phyloP scores from a whole-genome alignment of 148 eudicot species.

The Polygonum aviculare region DNA sequence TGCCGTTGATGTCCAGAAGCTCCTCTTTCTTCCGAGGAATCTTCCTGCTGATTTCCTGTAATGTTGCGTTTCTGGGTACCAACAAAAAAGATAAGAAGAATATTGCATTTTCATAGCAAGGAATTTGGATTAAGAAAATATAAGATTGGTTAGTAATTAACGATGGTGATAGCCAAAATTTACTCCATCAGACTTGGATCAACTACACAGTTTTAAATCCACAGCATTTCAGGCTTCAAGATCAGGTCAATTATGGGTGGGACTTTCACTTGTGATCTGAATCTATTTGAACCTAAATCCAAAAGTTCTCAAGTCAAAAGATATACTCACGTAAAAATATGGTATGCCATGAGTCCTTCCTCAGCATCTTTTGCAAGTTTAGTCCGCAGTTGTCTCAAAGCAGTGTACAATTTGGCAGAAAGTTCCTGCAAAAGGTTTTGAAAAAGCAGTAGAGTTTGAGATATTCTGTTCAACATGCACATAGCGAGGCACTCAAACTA shows the following conservation, averaged over 20 bases:
- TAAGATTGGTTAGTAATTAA: background rate
- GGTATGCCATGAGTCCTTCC: slow-evolving; percentile 53
- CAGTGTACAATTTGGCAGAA: slow-evolving; percentile 52
- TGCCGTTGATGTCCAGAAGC: slow-evolving; percentile 61
- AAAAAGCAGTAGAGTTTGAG: slow-evolving; percentile 4
- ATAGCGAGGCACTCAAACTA: background rate
- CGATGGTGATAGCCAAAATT: background rate
- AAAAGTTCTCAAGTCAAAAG: background rate
- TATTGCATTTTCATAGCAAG: background rate
- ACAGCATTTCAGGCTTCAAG: background rate
- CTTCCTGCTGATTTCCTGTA: slow-evolving; percentile 39
- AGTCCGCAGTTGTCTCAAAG: slow-evolving; percentile 48
- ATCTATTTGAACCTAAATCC: background rate
- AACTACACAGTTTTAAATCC: background rate
- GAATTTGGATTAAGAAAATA: no score
- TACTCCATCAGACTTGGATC: background rate
- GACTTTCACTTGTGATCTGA: background rate
- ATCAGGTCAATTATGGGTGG: background rate
- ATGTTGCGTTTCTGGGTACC: slow-evolving; percentile 40
- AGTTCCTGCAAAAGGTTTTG: slow-evolving; percentile 35
- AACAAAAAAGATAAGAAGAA: slow-evolving; percentile 13
- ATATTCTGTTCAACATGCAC: background rate
- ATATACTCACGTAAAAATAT: slow-evolving; percentile 54
- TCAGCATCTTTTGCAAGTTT: slow-evolving; percentile 50
- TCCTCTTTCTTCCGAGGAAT: slow-evolving; percentile 75